Base-by-base conservation (phyloP, 1,284 basidiomycete species). In the Cystobasidiaceae sp. region DNA sequence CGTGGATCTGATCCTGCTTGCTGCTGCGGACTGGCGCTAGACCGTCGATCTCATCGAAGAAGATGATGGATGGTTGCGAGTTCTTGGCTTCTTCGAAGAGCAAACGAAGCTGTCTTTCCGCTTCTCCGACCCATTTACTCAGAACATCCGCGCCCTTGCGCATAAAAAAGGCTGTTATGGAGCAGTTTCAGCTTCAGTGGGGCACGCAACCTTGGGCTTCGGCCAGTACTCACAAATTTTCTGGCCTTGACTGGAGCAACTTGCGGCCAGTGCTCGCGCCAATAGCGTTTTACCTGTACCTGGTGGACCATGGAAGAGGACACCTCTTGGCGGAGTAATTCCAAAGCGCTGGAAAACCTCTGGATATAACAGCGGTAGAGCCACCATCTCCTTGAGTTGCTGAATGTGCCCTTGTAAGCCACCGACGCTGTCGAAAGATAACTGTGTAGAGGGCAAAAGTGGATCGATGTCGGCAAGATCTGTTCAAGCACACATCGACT, bases 51-150 rank as follows among this genome's bases (percentile, higher is more conserved):
- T 99, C 96, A 75, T 99, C 92, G 73, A 94, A 94, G 79, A 94
- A 94, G 72, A 94, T 93, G 75, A 94, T 99, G 70, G 87, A 90
- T 0, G 96, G 96, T 74, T 98, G 94, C 57, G 86, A 88, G 61
- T 87, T 87, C 46, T 87, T 84, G 1, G 96, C 96, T 79, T 98
- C 96, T 71, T 98, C 94, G 76, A 99, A 99, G 8, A 99, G 82
- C 57, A 98, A 82, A 0, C 96, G 85, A 5, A 98, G 82, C 76
- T 98, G 96, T 3, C 96, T 85, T 75, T 98, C 96, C 1, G 96
- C 96, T 78, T 99, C 96, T 66, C 96, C 96, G 11, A 99, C 94
- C 96, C 96, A 99, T 79, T 98, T 98, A 6, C 92, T 96, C 27
- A 98, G 82, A 71, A 90, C 93, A 77, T 99, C 96, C 23, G 96